A percentile compares a stretch with the other conserved stretches of the same genome.
Conservation (phyloP, 1,284 basidiomycete species). For the Sporisorium sorghi region DNA sequence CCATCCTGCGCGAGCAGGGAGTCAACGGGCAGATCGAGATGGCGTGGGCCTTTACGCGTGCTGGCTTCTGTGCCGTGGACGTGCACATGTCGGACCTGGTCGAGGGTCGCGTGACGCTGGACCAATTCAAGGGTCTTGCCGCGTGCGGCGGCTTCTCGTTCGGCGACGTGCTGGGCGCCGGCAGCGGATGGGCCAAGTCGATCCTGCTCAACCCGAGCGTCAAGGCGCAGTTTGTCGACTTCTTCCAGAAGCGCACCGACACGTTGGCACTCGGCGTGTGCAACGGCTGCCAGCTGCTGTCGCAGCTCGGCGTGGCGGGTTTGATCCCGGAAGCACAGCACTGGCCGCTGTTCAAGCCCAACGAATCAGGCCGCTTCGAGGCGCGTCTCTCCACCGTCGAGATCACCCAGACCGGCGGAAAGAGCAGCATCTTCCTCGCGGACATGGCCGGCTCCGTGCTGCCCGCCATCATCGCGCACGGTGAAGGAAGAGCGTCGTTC, state of each 20-base stretch:
- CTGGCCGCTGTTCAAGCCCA: conserved; percentile 93
- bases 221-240: conserved; percentile 79
- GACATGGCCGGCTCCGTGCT: conserved; percentile 88
- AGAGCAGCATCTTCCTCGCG: conserved; percentile 82
- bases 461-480: conserved; percentile 94
- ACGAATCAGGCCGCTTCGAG: conserved; percentile 90
- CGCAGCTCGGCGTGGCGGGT: conserved; percentile 76
- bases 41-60: conserved; percentile 94
- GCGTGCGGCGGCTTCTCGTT: conserved; percentile 99
- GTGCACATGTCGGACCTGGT: conserved; percentile 99
- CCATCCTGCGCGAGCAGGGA: conserved; percentile 95
- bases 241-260: conserved; percentile 79
- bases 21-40: conserved; percentile 99
- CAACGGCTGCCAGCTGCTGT: conserved; percentile 98
- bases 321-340: conserved; percentile 85
- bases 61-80: conserved; percentile 93
- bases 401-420: conserved; percentile 73
- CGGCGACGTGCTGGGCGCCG: conserved; percentile 96
- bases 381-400: conserved; percentile 84
- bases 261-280: conserved; percentile 95
- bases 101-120: conserved; percentile 76
- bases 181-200: conserved; percentile 96
- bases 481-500: conserved; percentile 89
- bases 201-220: conserved; percentile 83
- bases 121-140: conserved; percentile 84